Evolutionary conservation across 495 filamentous ascomycete genomes (phyloP).

Genomic region (Viridothelium virens): DNA sequence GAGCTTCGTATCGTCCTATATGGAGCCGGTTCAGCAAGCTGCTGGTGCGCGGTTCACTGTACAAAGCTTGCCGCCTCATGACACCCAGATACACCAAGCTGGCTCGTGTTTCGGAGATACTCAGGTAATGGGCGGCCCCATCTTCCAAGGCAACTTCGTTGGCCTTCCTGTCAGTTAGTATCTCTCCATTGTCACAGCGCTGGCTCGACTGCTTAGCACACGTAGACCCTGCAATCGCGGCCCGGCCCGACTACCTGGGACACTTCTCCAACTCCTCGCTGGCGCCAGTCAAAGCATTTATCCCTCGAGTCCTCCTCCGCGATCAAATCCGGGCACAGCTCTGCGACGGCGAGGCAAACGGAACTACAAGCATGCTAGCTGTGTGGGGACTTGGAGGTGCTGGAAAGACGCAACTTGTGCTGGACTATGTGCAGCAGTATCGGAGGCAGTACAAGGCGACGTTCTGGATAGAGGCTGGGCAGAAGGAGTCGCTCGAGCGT

Average conservation of each 20-base stretch:
- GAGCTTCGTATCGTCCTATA: background rate
- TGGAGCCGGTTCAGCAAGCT: background rate
- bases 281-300: slow-evolving; percentile 2
- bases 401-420: slow-evolving; percentile 27
- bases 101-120: background rate
- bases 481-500: slow-evolving; percentile 22
- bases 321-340: slow-evolving; percentile 2
- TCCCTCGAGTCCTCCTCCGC: slow-evolving; percentile 11
- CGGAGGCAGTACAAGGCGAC: slow-evolving; percentile 18
- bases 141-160: slow-evolving; percentile 1
- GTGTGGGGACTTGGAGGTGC: slow-evolving; percentile 26
- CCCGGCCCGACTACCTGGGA: slow-evolving; percentile 17
- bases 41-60: background rate
- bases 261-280: slow-evolving; percentile 17
- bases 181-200: background rate
- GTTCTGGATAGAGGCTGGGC: slow-evolving; percentile 28
- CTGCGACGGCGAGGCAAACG: background rate
- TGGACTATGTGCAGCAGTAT: slow-evolving; percentile 20
- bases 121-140: background rate
- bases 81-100: background rate
- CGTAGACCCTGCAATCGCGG: background rate
- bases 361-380: slow-evolving; percentile 7
- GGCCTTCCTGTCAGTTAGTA: background rate
- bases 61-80: background rate
- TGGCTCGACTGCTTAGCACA: background rate